Percentiles rank a stretch among this genome's conserved stretches.
Conservation (phyloP, 495 filamentous ascomycete genomes). For the Hypoxylon fragiforme region DNA sequence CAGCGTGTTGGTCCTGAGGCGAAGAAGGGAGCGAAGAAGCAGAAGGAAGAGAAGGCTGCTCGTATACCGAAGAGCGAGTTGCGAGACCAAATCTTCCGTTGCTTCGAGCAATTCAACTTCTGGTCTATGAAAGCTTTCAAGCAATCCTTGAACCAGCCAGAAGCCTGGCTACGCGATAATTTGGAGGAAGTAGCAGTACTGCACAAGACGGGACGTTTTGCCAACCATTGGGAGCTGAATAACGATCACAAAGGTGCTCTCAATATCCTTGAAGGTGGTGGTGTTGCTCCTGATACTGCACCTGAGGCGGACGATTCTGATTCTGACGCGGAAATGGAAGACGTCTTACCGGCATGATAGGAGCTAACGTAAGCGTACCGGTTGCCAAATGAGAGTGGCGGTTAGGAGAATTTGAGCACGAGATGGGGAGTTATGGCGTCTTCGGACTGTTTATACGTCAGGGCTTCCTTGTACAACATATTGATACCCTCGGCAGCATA, state of each 20-base stretch:
- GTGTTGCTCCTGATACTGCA: conserved; percentile 56
- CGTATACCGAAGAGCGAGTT: conserved; percentile 87
- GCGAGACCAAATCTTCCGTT: conserved; percentile 76
- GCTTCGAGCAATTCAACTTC: conserved; percentile 81
- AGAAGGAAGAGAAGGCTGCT: conserved; percentile 76
- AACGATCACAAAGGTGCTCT: conserved; percentile 64
- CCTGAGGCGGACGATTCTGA: conserved; percentile 65
- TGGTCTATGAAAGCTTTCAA: conserved; percentile 88
- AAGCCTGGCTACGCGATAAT: conserved; percentile 84
- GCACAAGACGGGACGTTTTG: conserved; percentile 77
- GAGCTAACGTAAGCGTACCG: not conserved
- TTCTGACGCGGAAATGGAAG: conserved; percentile 73
- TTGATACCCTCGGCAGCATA: conserved; percentile 33
- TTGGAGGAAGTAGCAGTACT: conserved; percentile 80
- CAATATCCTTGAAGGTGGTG: conserved; percentile 48
- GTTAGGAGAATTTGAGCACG: not conserved
- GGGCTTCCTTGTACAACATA: conserved; percentile 16
- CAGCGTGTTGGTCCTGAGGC: conserved; percentile 41
- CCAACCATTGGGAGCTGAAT: conserved; percentile 81
- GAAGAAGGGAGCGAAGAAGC: conserved; percentile 54
- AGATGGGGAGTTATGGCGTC: conserved; percentile 27
- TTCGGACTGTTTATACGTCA: conserved; percentile 8
- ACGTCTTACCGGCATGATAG: conserved; percentile 50
- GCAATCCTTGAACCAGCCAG: conserved; percentile 74
- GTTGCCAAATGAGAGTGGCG: not conserved